Evolutionary conservation across 1,139 yeast species (phyloP).

Genomic region (Scheffersomyces parashehatae): DNA sequence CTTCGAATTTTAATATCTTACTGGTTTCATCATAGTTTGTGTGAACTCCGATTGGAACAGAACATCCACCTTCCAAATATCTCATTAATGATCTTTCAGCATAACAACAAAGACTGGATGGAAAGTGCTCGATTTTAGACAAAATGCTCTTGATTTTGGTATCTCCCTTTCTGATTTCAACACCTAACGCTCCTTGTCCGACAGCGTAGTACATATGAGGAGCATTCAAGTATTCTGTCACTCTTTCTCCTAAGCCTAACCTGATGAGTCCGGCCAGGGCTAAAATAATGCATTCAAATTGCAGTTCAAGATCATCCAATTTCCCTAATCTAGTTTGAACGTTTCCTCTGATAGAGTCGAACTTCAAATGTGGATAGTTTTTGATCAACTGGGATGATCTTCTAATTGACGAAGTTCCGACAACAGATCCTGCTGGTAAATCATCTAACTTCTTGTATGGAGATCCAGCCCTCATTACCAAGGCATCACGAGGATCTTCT

Average conservation of each 20-base stretch:
- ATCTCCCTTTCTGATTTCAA: conserved; percentile 81
- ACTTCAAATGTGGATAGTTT: conserved; percentile 41
- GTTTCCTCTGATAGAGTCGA: conserved; percentile 86
- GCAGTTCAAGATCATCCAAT: conserved; percentile 59
- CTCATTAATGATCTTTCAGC: conserved; percentile 91
- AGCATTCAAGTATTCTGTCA: conserved; percentile 66
- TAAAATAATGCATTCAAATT: conserved; percentile 73
- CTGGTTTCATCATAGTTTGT: conserved; percentile 52
- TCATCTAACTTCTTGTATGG: conserved; percentile 65
- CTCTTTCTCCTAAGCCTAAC: conserved; percentile 68
- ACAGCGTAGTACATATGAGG: conserved; percentile 95
- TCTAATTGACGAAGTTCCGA: conserved; percentile 93
- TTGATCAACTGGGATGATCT: conserved; percentile 69
- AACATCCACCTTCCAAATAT: conserved; percentile 93
- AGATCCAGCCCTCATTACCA: conserved; percentile 74
- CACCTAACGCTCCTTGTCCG: conserved; percentile 96
- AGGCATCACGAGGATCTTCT: conserved; percentile 90
- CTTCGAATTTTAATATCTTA: conserved; percentile 52
- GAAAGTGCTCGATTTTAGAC: conserved; percentile 61
- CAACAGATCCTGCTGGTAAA: conserved; percentile 80
- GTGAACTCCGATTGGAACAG: conserved; percentile 93
- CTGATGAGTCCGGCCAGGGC: conserved; percentile 93
- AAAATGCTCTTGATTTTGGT: conserved; percentile 57
- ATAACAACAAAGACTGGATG: conserved; percentile 74
- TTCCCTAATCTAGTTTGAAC: conserved; percentile 79